A percentile compares a stretch with the other conserved stretches of the same genome.
Conservation (phyloP, 306 rosid species). For the Morella rubra region DNA sequence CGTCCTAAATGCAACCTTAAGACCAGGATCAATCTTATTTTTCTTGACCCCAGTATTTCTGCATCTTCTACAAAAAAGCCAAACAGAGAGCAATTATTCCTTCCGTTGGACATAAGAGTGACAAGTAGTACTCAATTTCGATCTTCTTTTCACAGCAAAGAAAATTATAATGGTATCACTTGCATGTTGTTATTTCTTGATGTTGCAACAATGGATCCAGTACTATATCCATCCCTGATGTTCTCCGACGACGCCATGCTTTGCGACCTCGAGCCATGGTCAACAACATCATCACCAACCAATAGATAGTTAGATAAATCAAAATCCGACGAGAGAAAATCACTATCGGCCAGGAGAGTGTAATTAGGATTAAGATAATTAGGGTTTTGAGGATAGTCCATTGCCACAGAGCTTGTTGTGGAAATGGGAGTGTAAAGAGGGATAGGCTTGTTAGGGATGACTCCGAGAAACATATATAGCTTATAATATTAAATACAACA, state of each 20-base stretch:
- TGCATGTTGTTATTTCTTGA: slow-evolving; percentile 35
- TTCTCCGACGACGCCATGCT: slow-evolving; percentile 51
- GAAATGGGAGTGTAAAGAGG: slow-evolving; percentile 1
- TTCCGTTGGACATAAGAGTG: not conserved
- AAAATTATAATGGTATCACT: slow-evolving; percentile 18
- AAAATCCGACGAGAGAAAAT: slow-evolving; percentile 34
- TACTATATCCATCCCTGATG: slow-evolving; percentile 10
- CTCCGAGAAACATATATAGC: slow-evolving; percentile 8
- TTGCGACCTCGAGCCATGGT: slow-evolving; percentile 44
- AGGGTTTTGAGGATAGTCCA: slow-evolving; percentile 50
- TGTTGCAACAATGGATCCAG: slow-evolving; percentile 36
- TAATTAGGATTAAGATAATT: slow-evolving; percentile 26
- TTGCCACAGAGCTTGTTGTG: not conserved
- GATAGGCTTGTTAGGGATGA: slow-evolving; percentile 7
- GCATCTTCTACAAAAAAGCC: slow-evolving; percentile 33
- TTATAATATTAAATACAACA: slow-evolving; percentile 2
- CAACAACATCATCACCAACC: slow-evolving; percentile 24
- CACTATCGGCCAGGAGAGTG: slow-evolving; percentile 13
- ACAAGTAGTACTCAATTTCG: not conserved
- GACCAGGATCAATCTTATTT: slow-evolving; percentile 31
- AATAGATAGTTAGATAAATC: slow-evolving; percentile 44
- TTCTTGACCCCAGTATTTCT: slow-evolving; percentile 23
- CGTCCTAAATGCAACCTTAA: slow-evolving; percentile 62
- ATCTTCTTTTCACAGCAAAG: not conserved
- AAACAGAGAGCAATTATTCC: not conserved